A percentile compares a stretch with the other conserved stretches of the same genome.
These are phyloP conservation scores for Penicillium egyptiacum DNA, from an alignment of 495 filamentous ascomycete species.

Conservation along the genomic window DNA sequence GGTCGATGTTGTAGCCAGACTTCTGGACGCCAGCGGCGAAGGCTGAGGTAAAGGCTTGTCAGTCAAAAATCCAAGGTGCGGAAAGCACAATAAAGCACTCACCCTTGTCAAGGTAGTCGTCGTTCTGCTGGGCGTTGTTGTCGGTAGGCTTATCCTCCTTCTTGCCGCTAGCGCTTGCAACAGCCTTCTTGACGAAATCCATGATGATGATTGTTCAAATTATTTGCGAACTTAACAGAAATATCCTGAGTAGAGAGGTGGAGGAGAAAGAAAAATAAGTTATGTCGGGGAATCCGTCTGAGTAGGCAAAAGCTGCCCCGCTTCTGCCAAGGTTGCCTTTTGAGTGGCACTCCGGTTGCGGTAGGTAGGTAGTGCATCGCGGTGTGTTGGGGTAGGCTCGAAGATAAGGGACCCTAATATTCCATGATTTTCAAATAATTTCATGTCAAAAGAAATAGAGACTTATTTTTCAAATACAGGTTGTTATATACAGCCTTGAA, in stretches of 20 bases:
- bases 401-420: neutral
- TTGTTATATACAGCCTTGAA: slow-evolving; percentile 3
- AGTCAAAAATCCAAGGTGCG: neutral
- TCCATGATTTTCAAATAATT: neutral
- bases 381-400: neutral
- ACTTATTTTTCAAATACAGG: neutral
- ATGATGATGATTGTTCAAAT: neutral
- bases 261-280: neutral
- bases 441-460: neutral
- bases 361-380: neutral
- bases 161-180: neutral
- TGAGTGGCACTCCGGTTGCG: neutral
- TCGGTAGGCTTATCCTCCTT: neutral
- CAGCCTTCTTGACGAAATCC: slow-evolving; percentile 15
- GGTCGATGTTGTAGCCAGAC: slow-evolving; percentile 13
- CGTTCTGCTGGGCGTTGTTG: slow-evolving; percentile 1
- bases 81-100: neutral
- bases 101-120: slow-evolving; percentile 11
- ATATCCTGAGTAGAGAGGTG: neutral
- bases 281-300: neutral
- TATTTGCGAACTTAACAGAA: neutral
- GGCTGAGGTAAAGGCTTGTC: neutral
- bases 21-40: slow-evolving; percentile 7
- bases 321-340: neutral
- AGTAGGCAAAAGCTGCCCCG: neutral